These are phyloP conservation scores for Fusarium annulatum DNA, from an alignment of 2,329 filamentous ascomycete genomes.

Conservation along the genomic window DNA sequence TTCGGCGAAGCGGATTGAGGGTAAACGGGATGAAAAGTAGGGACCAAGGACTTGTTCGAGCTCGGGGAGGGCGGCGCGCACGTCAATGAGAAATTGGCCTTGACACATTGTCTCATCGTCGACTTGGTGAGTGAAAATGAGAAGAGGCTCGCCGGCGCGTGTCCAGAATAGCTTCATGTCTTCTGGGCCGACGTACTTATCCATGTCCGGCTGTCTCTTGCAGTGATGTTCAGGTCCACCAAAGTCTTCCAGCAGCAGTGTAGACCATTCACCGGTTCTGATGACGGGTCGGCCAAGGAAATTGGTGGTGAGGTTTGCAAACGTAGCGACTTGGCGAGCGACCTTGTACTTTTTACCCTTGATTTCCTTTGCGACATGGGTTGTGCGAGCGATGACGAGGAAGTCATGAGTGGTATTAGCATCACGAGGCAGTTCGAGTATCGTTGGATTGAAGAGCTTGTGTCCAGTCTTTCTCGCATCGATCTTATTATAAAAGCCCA, in stretches of 20 bases:
- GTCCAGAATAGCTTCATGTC: conserved; percentile 43
- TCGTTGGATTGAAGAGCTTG: conserved; percentile 32
- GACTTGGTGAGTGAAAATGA: conserved; percentile 39
- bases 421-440: conserved; percentile 27
- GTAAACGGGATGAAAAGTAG: conserved; percentile 4
- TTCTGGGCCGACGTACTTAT: conserved; percentile 33
- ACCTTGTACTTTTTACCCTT: conserved; percentile 18
- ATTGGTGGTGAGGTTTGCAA: conserved; percentile 29
- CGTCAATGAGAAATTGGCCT: conserved; percentile 36
- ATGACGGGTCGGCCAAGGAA: conserved; percentile 12
- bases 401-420: conserved; percentile 26
- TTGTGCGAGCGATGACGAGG: conserved; percentile 30
- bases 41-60: conserved; percentile 20
- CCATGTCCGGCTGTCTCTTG: conserved; percentile 31
- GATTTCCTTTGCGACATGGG: conserved; percentile 16
- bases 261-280: conserved; percentile 20
- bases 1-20: conserved; percentile 24
- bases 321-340: conserved; percentile 30
- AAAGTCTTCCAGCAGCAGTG: conserved; percentile 28
- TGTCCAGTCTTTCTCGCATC: conserved; percentile 21
- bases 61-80: conserved; percentile 33
- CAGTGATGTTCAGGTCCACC: conserved; percentile 34
- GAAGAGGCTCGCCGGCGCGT: conserved; percentile 29
- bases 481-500: conserved; percentile 36
- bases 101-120: conserved; percentile 33